Evolutionary conservation across 2,329 filamentous ascomycete genomes (phyloP).

Genomic region (Aspergillus sp.): DNA sequence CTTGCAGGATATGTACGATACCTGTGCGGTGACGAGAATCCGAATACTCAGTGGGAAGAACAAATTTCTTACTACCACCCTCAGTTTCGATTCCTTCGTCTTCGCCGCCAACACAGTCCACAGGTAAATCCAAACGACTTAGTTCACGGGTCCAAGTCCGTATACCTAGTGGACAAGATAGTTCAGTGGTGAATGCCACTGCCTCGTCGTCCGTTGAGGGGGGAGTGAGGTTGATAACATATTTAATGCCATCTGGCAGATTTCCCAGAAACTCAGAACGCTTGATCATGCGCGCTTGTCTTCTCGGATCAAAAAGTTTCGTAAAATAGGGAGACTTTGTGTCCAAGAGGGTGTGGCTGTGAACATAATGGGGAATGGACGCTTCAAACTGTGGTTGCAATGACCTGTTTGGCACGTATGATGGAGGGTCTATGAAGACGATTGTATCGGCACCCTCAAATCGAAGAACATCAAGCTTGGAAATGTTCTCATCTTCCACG

Average conservation of each 20-base stretch:
- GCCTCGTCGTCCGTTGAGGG: slow-evolving; percentile 63
- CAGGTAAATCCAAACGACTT: slow-evolving; percentile 42
- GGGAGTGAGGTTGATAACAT: slow-evolving; percentile 65
- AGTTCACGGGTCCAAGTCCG: slow-evolving; percentile 56
- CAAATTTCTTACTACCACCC: slow-evolving; percentile 1
- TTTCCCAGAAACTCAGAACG: slow-evolving; percentile 30
- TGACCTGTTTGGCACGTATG: slow-evolving; percentile 19
- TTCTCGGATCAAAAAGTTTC: slow-evolving; percentile 31
- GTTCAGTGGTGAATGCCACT: slow-evolving; percentile 58
- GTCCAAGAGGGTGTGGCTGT: slow-evolving; percentile 34
- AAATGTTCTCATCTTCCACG: neutral
- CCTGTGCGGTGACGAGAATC: slow-evolving; percentile 62
- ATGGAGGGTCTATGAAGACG: slow-evolving; percentile 38
- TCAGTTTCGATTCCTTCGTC: slow-evolving; percentile 42
- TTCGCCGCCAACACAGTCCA: slow-evolving; percentile 48
- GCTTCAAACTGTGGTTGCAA: slow-evolving; percentile 15
- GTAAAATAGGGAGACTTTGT: slow-evolving; percentile 34
- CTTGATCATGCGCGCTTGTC: slow-evolving; percentile 31
- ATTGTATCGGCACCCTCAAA: slow-evolving; percentile 38
- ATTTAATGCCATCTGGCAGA: slow-evolving; percentile 52
- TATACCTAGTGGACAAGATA: slow-evolving; percentile 60
- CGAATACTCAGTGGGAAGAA: slow-evolving; percentile 58
- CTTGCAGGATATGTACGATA: slow-evolving; percentile 64
- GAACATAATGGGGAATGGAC: slow-evolving; percentile 36
- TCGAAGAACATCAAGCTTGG: slow-evolving; percentile 10